These are phyloP conservation scores for Mortierella sp. DNA, from an alignment of 371 early-diverging fungal genomes.

Conservation along the genomic window DNA sequence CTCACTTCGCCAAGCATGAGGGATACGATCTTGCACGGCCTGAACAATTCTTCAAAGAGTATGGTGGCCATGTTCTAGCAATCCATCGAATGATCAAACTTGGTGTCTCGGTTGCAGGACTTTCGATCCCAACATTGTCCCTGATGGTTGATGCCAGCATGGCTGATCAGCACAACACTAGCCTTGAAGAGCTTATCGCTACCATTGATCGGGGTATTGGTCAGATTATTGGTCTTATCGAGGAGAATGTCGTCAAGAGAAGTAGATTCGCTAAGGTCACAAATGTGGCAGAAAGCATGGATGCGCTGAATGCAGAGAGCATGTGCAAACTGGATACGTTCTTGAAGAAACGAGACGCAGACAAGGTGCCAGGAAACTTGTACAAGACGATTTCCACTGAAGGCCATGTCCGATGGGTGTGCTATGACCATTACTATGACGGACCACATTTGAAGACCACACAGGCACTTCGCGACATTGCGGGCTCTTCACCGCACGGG, in stretches of 20 bases:
- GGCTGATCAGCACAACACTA: no score
- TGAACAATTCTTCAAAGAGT: slow-evolving; percentile 18
- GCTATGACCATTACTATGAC: slow-evolving; percentile 13
- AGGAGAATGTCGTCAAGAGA: no score
- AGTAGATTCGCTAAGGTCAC: background rate
- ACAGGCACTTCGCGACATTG: background rate
- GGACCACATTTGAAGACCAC: background rate
- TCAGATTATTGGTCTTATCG: no score
- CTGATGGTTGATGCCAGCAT: background rate
- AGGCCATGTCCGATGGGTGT: slow-evolving; percentile 28
- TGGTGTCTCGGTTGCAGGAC: slow-evolving; percentile 19
- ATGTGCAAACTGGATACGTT: slow-evolving; percentile 14
- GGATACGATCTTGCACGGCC: slow-evolving; percentile 23
- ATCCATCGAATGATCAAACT: slow-evolving; percentile 31
- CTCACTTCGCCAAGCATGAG: slow-evolving; percentile 22
- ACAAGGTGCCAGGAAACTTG: slow-evolving; percentile 8
- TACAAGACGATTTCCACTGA: slow-evolving; percentile 5
- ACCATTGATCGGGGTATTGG: no score
- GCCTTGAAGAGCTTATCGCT: no score
- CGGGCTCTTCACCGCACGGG: background rate
- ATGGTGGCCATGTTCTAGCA: slow-evolving; percentile 16
- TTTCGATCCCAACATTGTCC: slow-evolving; percentile 13
- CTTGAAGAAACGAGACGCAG: slow-evolving; percentile 6
- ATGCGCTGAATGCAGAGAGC: slow-evolving; percentile 11
- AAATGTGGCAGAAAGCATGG: background rate